Evolutionary conservation across 73 alveolate species (phyloP).

Genomic region (Breviolum minutum): DNA sequence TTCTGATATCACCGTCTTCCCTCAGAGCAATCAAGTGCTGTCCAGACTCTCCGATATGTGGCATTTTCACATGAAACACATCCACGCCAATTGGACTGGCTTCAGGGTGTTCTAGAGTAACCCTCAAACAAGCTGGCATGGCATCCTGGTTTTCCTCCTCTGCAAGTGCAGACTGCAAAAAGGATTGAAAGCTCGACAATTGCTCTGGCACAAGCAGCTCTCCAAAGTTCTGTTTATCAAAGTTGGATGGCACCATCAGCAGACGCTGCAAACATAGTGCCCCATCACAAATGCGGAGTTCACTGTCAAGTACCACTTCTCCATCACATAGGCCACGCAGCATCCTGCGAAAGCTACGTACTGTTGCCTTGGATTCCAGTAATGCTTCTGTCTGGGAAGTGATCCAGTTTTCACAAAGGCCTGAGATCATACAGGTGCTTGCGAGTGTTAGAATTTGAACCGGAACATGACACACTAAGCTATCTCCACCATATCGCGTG

Average conservation of each 20-base stretch:
- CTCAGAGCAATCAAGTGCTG: neutral
- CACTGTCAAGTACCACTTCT: neutral
- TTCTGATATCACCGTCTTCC: conserved; percentile 4
- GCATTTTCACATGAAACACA: conserved; percentile 9
- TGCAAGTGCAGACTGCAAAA: too few species aligned
- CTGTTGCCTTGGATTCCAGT: neutral
- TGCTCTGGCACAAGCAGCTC: conserved; percentile 17
- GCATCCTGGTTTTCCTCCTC: neutral
- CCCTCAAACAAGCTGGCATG: conserved; percentile 30
- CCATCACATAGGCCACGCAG: conserved; percentile 20
- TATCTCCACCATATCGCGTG: neutral
- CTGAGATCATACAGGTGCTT: neutral
- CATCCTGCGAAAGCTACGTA: conserved; percentile 14
- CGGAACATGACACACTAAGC: neutral
- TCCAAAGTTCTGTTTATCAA: neutral
- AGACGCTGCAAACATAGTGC: neutral
- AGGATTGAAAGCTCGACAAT: neutral
- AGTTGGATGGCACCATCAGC: conserved; percentile 1
- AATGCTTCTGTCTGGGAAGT: conserved; percentile 9
- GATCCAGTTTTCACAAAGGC: neutral
- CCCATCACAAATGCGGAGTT: conserved; percentile 5
- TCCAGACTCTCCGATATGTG: neutral
- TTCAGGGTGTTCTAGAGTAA: neutral
- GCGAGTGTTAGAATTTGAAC: neutral
- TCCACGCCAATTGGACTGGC: neutral